Evolutionary conservation across 495 filamentous ascomycete species (phyloP).

Genomic region (Recurvomyces mirabilis): DNA sequence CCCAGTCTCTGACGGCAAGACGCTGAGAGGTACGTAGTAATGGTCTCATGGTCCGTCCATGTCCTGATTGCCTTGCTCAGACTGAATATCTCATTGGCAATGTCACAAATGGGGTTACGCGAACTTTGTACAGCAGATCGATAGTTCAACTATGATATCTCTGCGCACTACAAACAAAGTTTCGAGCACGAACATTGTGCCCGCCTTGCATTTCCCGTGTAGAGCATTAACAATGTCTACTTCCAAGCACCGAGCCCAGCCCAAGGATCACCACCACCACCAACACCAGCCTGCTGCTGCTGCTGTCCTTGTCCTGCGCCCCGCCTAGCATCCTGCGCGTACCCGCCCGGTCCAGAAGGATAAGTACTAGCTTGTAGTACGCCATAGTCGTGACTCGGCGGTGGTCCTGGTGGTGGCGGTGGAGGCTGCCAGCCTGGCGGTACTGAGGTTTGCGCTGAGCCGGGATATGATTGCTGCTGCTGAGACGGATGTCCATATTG

Average conservation of each 20-base stretch:
- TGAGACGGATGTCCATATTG: conserved; percentile 22
- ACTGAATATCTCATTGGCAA: too few species aligned
- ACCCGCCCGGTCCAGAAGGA: conserved; percentile 49
- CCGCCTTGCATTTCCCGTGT: too few species aligned
- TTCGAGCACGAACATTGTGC: too few species aligned
- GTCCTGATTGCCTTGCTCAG: too few species aligned
- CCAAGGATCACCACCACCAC: conserved; percentile 58
- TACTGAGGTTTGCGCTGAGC: conserved; percentile 36
- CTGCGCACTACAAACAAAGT: too few species aligned
- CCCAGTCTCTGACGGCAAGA: too few species aligned
- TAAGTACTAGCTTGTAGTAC: conserved; percentile 37
- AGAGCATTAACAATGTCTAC: too few species aligned
- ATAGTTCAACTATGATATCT: too few species aligned
- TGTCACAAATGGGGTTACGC: too few species aligned
- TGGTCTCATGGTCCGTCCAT: too few species aligned
- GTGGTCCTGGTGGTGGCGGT: conserved; percentile 68
- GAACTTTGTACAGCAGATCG: too few species aligned
- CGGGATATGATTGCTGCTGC: conserved; percentile 13
- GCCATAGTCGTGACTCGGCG: conserved; percentile 51
- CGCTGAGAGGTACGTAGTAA: too few species aligned
- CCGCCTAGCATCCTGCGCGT: conserved; percentile 38
- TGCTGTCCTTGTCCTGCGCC: conserved; percentile 41
- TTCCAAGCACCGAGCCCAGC: conserved; percentile 81
- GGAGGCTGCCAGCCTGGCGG: conserved; percentile 83
- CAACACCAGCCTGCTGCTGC: conserved; percentile 33